phyloP scores from a whole-genome alignment of 208 protist species.

The Tritrichomonas musculus region DNA sequence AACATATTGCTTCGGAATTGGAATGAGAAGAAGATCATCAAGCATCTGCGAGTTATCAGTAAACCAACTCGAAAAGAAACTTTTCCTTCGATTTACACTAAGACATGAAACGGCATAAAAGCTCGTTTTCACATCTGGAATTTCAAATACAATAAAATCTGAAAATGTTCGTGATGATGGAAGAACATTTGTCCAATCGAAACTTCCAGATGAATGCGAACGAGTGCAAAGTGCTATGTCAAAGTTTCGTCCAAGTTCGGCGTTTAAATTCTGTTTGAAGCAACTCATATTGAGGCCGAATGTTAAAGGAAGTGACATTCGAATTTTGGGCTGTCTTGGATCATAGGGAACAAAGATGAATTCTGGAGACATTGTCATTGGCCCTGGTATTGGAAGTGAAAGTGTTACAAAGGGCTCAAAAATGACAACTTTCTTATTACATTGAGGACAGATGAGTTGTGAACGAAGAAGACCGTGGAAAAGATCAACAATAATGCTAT shows the following conservation, averaged over 20 bases:
- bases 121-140: background rate
- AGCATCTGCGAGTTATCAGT: background rate
- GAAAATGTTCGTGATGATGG: background rate
- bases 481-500: conserved; percentile 52
- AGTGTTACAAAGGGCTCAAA: conserved; percentile 51
- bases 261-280: background rate
- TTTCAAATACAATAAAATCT: background rate
- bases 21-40: background rate
- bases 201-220: too few species aligned
- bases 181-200: background rate
- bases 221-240: background rate
- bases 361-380: background rate
- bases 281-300: too few species aligned
- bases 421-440: conserved; percentile 46
- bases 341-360: conserved; percentile 15
- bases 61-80: background rate
- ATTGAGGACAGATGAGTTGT: conserved; percentile 49
- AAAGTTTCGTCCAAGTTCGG: background rate
- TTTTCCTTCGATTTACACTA: background rate
- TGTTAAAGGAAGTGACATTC: too few species aligned
- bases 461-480: conserved; percentile 51
- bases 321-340: background rate
- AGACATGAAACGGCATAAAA: background rate
- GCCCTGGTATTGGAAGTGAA: background rate
- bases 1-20: background rate